Conservation (phyloP, 768 basidiomycete species). For the Leucosporidium yakuticum region DNA sequence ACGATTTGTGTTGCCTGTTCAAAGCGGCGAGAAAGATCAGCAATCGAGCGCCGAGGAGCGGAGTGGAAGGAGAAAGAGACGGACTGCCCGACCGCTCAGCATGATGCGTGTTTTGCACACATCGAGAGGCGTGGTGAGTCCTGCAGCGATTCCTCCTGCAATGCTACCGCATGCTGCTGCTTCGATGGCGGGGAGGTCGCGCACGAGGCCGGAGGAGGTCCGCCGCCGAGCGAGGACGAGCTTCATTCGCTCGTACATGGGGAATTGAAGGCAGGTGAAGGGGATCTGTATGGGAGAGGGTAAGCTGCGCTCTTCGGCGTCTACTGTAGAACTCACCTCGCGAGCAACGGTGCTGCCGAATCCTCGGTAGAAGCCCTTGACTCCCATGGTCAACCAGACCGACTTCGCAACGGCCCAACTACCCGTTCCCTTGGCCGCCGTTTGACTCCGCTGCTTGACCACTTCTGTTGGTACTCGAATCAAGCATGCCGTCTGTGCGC, state of each 20-base stretch:
- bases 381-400: conserved; percentile 55
- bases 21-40: not conserved
- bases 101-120: conserved; percentile 96
- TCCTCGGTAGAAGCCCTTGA: conserved; percentile 78
- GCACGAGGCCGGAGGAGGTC: conserved; percentile 50
- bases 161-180: conserved; percentile 79
- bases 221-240: conserved; percentile 50
- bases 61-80: not conserved
- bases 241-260: conserved; percentile 86
- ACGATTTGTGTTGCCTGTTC: not conserved
- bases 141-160: conserved; percentile 84
- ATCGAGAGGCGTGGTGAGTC: conserved; percentile 86
- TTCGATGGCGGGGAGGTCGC: conserved; percentile 49
- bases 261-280: conserved; percentile 93
- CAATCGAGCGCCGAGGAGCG: not conserved
- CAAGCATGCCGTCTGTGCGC: conserved; percentile 60
- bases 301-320: not conserved
- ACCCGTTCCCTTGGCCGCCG: conserved; percentile 58
- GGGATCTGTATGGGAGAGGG: conserved; percentile 63
- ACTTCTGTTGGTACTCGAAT: conserved; percentile 94
- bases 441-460: conserved; percentile 88
- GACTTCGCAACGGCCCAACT: conserved; percentile 41
- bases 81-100: conserved; percentile 49
- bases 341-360: conserved; percentile 71
- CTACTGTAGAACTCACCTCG: conserved; percentile 50